Evolutionary conservation across 176 grass and related monocot species (phyloP), one percentile per base, ranked within the genome.

Genomic region (Thalia dealbata): DNA sequence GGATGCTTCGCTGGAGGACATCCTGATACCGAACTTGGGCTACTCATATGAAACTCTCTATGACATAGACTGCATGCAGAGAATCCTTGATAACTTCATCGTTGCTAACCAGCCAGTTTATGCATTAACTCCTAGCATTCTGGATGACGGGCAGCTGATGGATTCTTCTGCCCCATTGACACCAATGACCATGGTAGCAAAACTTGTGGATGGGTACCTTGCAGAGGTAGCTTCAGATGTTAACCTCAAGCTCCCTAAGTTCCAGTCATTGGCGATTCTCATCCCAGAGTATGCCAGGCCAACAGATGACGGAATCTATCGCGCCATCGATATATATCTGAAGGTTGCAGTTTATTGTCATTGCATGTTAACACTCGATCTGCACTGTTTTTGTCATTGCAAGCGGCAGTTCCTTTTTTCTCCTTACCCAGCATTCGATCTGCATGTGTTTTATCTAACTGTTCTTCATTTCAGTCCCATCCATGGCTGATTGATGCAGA

Each of bases 311-410:
- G 83, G 88, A 50, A 81, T 96, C 61, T 96, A 96, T 72, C 91
- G 85, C 66, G 91, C 91, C 76, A 86, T 91, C 16, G 91, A 96
- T 67, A 84, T 96, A 65, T 96, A 82, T 23, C 79, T 96, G 41
- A 96, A 96, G 91, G 88, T 96, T 86, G 32, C 32, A 38, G 32
- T 38, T 38, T 38, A 38, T 38, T 38, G 4, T 38, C 32, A 38
- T 38, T 38, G 32, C 32, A 38, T 38, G 32, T 38, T 38, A 38
- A 38, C 4, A 38, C 4, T 38, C 32, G 3, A 38, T 38, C 32
- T 38, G 32, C 32, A 38, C 4, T 38, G 32, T 24, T 22, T 10
- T 11, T n/a, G n/a, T n/a, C n/a, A n/a, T n/a, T n/a, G n/a, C n/a
- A n/a, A n/a, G n/a, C n/a, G n/a, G n/a, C n/a, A n/a, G n/a, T n/a